phyloP scores from a whole-genome alignment of 2,329 filamentous ascomycete genomes.

The Colletotrichum coccodes region DNA sequence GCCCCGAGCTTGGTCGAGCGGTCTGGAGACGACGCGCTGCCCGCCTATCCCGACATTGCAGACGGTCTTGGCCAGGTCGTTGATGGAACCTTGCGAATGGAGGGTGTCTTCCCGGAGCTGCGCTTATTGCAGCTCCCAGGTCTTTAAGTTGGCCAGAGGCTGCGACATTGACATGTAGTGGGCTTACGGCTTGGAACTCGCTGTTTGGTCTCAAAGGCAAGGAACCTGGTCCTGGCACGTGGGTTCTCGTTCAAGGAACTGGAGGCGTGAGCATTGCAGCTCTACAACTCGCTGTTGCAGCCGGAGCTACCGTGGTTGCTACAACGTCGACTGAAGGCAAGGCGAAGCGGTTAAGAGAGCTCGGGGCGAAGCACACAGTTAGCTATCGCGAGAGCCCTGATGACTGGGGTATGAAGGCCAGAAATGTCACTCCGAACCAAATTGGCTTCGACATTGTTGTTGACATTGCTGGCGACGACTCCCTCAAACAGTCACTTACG shows the following conservation, averaged over 20 bases:
- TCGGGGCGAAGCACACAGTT: constrained; percentile 68
- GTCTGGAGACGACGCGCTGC: constrained; percentile 25
- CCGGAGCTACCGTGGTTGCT: constrained; percentile 64
- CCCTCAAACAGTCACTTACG: constrained; percentile 65
- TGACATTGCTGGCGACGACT: constrained; percentile 74
- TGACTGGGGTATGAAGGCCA: constrained; percentile 67
- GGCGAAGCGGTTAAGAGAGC: constrained; percentile 58
- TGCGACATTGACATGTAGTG: constrained; percentile 58
- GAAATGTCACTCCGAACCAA: constrained; percentile 55
- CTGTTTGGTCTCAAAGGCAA: constrained; percentile 56
- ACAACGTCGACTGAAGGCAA: constrained; percentile 68
- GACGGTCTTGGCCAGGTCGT: constrained; percentile 37
- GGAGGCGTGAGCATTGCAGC: constrained; percentile 50
- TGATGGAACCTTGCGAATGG: constrained; percentile 67
- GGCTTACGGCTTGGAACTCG: constrained; percentile 62
- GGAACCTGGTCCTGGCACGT: constrained; percentile 47
- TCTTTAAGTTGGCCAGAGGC: constrained; percentile 50
- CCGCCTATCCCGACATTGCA: constrained; percentile 33
- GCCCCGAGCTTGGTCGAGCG: constrained; percentile 31
- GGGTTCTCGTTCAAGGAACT: constrained; percentile 50
- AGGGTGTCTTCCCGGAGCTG: constrained; percentile 66
- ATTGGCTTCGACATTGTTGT: constrained; percentile 70
- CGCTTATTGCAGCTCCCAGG: constrained; percentile 62
- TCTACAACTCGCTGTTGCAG: constrained; percentile 56
- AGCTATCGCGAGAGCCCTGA: constrained; percentile 68